phyloP scores from a whole-genome alignment of 768 basidiomycete species.

The Lentinula lateritia region DNA sequence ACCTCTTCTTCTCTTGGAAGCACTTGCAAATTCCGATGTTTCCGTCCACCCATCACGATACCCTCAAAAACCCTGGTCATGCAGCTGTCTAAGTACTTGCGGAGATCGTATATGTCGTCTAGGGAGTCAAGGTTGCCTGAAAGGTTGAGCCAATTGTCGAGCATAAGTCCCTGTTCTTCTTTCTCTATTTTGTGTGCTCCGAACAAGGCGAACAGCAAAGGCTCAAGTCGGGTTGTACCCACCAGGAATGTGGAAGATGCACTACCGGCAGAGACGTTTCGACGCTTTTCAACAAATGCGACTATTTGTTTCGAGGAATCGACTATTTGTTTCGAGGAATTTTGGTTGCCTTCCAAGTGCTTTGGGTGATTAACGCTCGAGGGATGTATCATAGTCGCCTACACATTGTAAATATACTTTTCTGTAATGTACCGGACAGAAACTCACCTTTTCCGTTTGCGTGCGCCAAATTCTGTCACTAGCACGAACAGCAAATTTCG shows the following conservation, averaged over 20 bases:
- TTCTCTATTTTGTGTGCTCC: slow-evolving; percentile 78
- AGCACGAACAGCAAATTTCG: slow-evolving; percentile 82
- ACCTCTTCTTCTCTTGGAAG: slow-evolving; percentile 41
- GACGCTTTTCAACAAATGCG: slow-evolving; percentile 80
- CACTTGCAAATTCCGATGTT: slow-evolving; percentile 24
- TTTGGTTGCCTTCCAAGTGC: slow-evolving; percentile 20
- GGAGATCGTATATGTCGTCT: slow-evolving; percentile 80
- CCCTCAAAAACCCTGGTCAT: slow-evolving; percentile 91
- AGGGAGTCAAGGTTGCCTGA: slow-evolving; percentile 67
- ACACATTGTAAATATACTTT: slow-evolving; percentile 8
- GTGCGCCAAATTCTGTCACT: slow-evolving; percentile 68
- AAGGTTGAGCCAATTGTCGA: slow-evolving; percentile 88
- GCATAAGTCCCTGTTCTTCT: slow-evolving; percentile 69
- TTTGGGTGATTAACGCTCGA: slow-evolving; percentile 81
- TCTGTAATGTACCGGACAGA: neutral
- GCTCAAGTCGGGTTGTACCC: slow-evolving; percentile 80
- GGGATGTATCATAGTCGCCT: slow-evolving; percentile 79
- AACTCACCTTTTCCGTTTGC: slow-evolving; percentile 72
- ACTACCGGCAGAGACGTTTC: slow-evolving; percentile 53
- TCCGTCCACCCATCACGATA: slow-evolving; percentile 45
- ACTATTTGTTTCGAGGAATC: slow-evolving; percentile 56
- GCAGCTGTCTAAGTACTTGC: slow-evolving; percentile 72
- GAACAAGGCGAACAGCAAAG: slow-evolving; percentile 86
- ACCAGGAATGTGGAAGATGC: slow-evolving; percentile 62
- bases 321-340: slow-evolving; percentile 56